phyloP scores from a whole-genome alignment of 805 yeast genomes.

The Komagataella kurtzmanii region DNA sequence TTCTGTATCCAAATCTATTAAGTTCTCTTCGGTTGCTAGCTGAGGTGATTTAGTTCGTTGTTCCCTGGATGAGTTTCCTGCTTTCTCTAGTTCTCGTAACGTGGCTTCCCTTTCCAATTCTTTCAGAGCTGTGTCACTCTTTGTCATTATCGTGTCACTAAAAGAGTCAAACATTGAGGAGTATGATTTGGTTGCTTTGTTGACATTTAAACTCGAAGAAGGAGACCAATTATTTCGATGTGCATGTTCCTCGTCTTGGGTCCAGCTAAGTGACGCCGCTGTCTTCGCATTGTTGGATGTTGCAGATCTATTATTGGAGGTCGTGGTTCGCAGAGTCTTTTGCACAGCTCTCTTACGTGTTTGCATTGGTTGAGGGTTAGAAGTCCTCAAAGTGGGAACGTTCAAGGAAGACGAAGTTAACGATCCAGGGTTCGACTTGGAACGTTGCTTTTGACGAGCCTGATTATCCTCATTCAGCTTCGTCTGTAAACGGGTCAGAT shows the following conservation, averaged over 20 bases:
- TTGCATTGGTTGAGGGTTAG: conserved; percentile 15
- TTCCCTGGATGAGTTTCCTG: conserved; percentile 10
- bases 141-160: conserved; percentile 1
- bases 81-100: conserved; percentile 12
- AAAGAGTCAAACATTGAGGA: conserved; percentile 11
- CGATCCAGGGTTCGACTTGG: background rate
- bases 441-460: background rate
- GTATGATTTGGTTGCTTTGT: conserved; percentile 11
- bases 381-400: conserved; percentile 16
- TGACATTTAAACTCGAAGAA: conserved; percentile 11
- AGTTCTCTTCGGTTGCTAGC: background rate
- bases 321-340: conserved; percentile 7
- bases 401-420: conserved; percentile 6
- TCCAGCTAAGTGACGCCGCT: conserved; percentile 18
- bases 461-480: conserved; percentile 4
- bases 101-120: conserved; percentile 11
- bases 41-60: conserved; percentile 4
- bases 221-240: conserved; percentile 19
- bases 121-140: conserved; percentile 7
- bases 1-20: background rate
- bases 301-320: conserved; percentile 2
- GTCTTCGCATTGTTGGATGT: conserved; percentile 14
- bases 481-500: conserved; percentile 22
- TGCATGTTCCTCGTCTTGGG: conserved; percentile 4
- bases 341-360: conserved; percentile 10